A percentile compares a stretch with the other conserved stretches of the same genome.
These are phyloP conservation scores for Phanerochaete carnosa DNA, from an alignment of 768 basidiomycete species.

Conservation along the genomic window DNA sequence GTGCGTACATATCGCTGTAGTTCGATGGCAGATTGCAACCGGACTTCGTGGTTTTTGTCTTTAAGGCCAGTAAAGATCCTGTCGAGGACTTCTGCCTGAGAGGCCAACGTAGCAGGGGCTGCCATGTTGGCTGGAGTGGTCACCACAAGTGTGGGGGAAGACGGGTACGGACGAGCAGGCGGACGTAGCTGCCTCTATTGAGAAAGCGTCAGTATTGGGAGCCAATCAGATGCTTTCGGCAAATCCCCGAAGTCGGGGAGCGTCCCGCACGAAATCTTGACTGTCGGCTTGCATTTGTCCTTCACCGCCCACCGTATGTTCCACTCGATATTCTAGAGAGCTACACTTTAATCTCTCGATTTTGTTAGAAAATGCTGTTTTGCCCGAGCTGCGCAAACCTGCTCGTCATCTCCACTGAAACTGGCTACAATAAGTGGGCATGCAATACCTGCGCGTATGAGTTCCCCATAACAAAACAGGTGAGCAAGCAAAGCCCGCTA, in stretches of 20 bases:
- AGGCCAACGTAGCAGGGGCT: conserved; percentile 46
- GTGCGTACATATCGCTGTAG: conserved; percentile 68
- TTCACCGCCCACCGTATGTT: not conserved
- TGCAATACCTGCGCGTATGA: conserved; percentile 96
- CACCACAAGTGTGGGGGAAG: conserved; percentile 61
- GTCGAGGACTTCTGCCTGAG: conserved; percentile 59
- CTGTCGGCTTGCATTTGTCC: not conserved
- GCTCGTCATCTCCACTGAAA: conserved; percentile 72
- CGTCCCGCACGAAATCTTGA: not conserved
- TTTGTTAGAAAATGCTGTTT: conserved; percentile 63
- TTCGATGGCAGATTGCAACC: conserved; percentile 67
- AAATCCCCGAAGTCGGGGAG: not conserved
- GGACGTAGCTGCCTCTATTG: not conserved
- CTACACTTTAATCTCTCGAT: not conserved
- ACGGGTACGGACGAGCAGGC: conserved; percentile 41
- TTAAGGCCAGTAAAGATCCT: conserved; percentile 67
- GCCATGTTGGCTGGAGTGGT: conserved; percentile 43
- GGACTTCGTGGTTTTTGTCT: conserved; percentile 59
- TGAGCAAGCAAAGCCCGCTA: conserved; percentile 24
- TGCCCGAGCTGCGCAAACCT: conserved; percentile 94
- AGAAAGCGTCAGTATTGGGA: not conserved
- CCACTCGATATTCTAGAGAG: not conserved
- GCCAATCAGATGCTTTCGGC: not conserved
- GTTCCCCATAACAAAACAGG: conserved; percentile 87
- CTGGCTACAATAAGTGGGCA: conserved; percentile 87